Conservation (phyloP, 768 basidiomycete genomes). For the Xerocomus brunneocitrinus region DNA sequence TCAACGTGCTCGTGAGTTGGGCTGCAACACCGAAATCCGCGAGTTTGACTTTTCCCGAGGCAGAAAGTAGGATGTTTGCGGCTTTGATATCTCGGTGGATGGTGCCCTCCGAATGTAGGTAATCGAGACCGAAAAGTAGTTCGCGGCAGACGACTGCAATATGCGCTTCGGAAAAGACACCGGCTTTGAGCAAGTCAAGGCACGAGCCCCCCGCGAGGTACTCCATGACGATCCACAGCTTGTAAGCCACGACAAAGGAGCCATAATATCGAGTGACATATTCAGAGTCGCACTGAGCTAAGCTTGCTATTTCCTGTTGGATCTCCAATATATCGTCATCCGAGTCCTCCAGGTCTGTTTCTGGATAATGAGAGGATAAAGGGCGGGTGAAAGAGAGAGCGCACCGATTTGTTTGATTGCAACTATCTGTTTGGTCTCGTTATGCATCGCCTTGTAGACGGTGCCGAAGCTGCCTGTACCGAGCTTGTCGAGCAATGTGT, state of each 20-base stretch:
- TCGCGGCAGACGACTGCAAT: slow-evolving; percentile 95
- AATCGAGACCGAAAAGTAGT: slow-evolving; percentile 87
- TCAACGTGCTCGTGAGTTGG: slow-evolving; percentile 87
- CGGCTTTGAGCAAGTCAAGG: slow-evolving; percentile 91
- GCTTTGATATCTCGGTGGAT: slow-evolving; percentile 99
- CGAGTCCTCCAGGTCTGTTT: slow-evolving; percentile 88
- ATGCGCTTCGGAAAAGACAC: slow-evolving; percentile 85
- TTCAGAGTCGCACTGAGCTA: slow-evolving; percentile 94
- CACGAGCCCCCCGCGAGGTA: slow-evolving; percentile 99
- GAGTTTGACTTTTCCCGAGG: slow-evolving; percentile 90
- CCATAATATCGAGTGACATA: slow-evolving; percentile 96
- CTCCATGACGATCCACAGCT: slow-evolving; percentile 99
- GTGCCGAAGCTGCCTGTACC: slow-evolving; percentile 96
- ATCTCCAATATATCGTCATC: slow-evolving; percentile 99
- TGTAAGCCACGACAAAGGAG: slow-evolving; percentile 94
- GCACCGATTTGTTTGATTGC: slow-evolving; percentile 97
- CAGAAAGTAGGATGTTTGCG: slow-evolving; percentile 89
- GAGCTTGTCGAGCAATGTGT: slow-evolving; percentile 91
- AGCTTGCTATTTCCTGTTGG: slow-evolving; percentile 95
- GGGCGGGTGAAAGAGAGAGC: slow-evolving; percentile 24
- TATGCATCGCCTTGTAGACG: slow-evolving; percentile 96
- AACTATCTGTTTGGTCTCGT: slow-evolving; percentile 89
- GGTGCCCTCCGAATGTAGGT: slow-evolving; percentile 92
- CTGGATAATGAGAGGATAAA: not conserved
- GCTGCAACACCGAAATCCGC: slow-evolving; percentile 99